Evolutionary conservation across 495 filamentous ascomycete species (phyloP).

Genomic region (Podospora pseudoanserina): DNA sequence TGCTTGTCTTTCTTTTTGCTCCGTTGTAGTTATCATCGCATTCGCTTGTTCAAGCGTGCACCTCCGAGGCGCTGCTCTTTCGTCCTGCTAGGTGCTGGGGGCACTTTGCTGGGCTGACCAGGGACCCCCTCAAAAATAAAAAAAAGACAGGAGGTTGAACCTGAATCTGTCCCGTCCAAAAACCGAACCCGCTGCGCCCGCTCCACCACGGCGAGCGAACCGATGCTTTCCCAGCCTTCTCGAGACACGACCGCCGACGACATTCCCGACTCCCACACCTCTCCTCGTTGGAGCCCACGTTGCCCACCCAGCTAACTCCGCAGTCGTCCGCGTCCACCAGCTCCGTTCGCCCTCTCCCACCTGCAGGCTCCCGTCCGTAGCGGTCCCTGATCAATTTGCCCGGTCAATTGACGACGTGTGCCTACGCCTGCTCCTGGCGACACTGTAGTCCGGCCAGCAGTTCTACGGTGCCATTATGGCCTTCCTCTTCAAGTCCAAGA

Average conservation of each 20-base stretch:
- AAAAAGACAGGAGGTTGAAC: constrained; percentile 36
- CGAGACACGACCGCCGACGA: constrained; percentile 32
- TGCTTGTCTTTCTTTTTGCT: constrained; percentile 4
- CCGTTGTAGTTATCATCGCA: constrained; percentile 4
- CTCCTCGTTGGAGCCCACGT: not conserved
- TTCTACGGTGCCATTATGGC: constrained; percentile 50
- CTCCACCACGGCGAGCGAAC: constrained; percentile 25
- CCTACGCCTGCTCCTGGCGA: constrained; percentile 9
- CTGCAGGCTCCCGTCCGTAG: constrained; percentile 16
- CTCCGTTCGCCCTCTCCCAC: constrained; percentile 9
- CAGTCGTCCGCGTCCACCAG: constrained; percentile 15
- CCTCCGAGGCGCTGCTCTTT: not conserved
- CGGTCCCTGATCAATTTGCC: not conserved
- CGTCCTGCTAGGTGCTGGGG: constrained; percentile 11
- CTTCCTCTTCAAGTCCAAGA: constrained; percentile 71
- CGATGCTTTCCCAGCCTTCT: constrained; percentile 42
- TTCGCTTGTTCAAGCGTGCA: constrained; percentile 10
- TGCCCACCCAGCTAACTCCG: constrained; percentile 14
- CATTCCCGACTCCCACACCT: constrained; percentile 20
- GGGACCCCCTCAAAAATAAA: constrained; percentile 25
- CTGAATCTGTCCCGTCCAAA: constrained; percentile 26
- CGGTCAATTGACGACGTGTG: not conserved
- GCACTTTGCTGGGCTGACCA: constrained; percentile 19
- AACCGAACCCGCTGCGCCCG: constrained; percentile 26
- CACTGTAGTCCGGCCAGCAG: constrained; percentile 9